These are phyloP conservation scores for Alternaria metachromatica DNA, from an alignment of 2,329 filamentous ascomycete species.

Conservation along the genomic window DNA sequence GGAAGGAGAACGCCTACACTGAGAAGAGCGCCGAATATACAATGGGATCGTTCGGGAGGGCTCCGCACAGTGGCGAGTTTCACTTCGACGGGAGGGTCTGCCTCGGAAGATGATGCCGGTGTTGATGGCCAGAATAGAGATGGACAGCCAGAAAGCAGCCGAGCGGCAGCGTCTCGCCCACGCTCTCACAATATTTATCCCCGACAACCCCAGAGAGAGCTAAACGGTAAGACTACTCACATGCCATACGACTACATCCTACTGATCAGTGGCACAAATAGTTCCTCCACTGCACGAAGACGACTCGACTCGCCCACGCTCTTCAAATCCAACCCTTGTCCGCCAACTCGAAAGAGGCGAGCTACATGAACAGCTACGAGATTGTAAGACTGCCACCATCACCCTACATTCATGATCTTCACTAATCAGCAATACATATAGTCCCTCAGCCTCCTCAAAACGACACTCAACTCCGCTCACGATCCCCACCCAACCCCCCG, in stretches of 20 bases:
- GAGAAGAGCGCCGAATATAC: background rate
- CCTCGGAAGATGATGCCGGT: background rate
- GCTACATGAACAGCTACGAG: background rate
- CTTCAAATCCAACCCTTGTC: background rate
- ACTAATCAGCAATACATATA: background rate
- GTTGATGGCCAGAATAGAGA: background rate
- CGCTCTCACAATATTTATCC: background rate
- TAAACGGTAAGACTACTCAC: background rate
- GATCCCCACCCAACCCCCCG: background rate
- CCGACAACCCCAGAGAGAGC: background rate
- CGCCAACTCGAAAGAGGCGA: background rate
- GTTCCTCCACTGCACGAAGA: background rate
- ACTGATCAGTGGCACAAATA: background rate
- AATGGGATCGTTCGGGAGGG: background rate
- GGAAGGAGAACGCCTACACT: constrained; percentile 3
- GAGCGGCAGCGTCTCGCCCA: background rate
- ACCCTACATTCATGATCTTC: background rate
- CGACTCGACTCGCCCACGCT: background rate
- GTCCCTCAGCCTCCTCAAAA: background rate
- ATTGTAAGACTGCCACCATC: background rate
- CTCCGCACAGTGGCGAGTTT: background rate
- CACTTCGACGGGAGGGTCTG: background rate
- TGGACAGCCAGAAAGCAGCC: background rate
- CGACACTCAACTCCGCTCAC: background rate
- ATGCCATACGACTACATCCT: background rate